phyloP scores from a whole-genome alignment of 345 rosid species.

The Hibiscus syriacus region DNA sequence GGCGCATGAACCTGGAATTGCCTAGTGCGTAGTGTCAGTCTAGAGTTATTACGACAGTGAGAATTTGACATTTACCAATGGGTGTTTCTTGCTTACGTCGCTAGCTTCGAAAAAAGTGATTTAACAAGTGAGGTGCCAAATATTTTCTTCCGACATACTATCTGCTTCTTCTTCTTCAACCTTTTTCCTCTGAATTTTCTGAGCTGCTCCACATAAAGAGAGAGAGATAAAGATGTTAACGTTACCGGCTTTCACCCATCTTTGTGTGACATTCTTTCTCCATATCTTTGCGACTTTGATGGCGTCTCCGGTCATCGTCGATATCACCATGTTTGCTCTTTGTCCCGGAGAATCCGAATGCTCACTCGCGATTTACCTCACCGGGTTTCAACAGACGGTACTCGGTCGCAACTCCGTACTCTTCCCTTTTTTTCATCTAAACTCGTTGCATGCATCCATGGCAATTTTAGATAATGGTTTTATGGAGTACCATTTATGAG shows the following conservation, averaged over 20 bases:
- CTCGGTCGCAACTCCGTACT: neutral
- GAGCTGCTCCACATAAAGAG: neutral
- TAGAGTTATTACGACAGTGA: neutral
- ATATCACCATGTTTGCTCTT: conserved; percentile 34
- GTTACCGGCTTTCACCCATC: conserved; percentile 18
- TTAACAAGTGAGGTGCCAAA: neutral
- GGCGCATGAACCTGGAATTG: neutral
- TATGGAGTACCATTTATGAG: too few species aligned
- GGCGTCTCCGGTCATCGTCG: conserved; percentile 29
- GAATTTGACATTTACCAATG: neutral
- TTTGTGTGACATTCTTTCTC: conserved; percentile 26
- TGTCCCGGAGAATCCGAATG: conserved; percentile 36
- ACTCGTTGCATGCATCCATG: neutral
- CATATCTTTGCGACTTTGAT: conserved; percentile 21
- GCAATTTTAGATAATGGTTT: too few species aligned
- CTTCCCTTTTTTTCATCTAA: neutral
- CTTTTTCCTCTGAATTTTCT: neutral
- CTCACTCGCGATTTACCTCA: conserved; percentile 29
- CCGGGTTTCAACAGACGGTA: conserved; percentile 41
- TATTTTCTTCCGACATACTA: neutral
- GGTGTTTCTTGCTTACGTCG: neutral
- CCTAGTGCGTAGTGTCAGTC: neutral
- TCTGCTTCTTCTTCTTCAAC: neutral
- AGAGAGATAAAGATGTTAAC: conserved; percentile 14
- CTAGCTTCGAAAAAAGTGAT: neutral